Base-by-base conservation (phyloP, 352 stramenopile species). In the Phytopythium litorale region DNA sequence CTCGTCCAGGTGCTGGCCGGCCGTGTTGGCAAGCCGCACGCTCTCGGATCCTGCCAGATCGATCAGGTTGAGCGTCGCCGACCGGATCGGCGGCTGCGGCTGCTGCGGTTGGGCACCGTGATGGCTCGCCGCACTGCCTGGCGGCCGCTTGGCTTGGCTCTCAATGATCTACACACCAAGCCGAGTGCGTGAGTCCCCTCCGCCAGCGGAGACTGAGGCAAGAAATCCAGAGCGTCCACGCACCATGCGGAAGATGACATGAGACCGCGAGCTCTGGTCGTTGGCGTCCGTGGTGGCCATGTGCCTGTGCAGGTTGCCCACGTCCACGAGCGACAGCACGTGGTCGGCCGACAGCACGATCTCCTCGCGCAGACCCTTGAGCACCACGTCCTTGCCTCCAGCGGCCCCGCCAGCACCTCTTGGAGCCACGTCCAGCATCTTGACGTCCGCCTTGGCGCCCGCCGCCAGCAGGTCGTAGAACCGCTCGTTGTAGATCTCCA, bases 401-500 rank as follows among this genome's bases (percentile, higher is more conserved):
- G 56, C 67, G 3, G 60, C 66, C 7, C 51, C 67, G 11, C 33
- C 58, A 32, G 65, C 55, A 46, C 68, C 54, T 68, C 70, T 60
- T 62, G 76, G 78, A 56, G 75, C 73, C 37, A 86, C 79, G 60
- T 90, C 87, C 45, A 81, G 88, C 60, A 89, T 88, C 60, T 90
- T 93, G 62, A 88, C 85, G 35, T 91, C 80, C 15, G 77, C 79
- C 60, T 79, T 81, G 38, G 72, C 73, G 1, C 81, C 81, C 0
- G 74, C 72, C 4, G 83, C 84, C 11, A 99, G 76, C n/a, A 99
- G 73, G 71, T 99, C 97, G 66, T 97, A 98, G 23, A 99, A 89
- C 40, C 97, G 81, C 61, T 99, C 97, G 67, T 99, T 99, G 83
- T 99, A 99, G 65, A 99, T 98, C 75, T 99, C 96, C 25, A 99